Base-by-base conservation (phyloP, 805 yeast species). In the Groenewaldozyma salmanticensis region DNA sequence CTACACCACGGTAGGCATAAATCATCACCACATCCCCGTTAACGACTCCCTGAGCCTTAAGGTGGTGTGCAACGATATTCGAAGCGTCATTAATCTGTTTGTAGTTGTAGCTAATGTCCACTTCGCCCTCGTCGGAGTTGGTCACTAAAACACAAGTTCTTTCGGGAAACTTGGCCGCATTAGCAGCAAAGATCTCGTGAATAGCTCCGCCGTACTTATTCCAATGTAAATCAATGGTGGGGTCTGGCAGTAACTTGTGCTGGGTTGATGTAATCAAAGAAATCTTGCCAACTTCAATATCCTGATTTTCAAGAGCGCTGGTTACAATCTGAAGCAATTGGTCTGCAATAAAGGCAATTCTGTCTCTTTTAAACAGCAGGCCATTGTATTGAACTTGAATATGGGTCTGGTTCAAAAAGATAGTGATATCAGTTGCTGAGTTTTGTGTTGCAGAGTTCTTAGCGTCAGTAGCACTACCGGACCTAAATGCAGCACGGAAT, bases 21-120 rank as follows among this genome's bases (percentile, higher is more conserved):
- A 94, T 88, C 94, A 88, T 88, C 15, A 92, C 97, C 15, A 92
- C 86, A 60, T 92, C 97, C 42, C 97, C 98, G 55, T 82, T 71
- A 49, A 75, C 68, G 53, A 92, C 81, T 11, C 97, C 97, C 4
- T 80, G 75, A 20, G 72, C 65, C 43, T 84, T 79, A 53, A 92
- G 71, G 55, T 85, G 82, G 63, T 92, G 90, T 27, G 95, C 97
- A 15, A 92, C 88, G 21, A 87, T 72, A 55, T 94, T 92, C 11
- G 96, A 86, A 2, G 96, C 90, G 60, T 85, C 82, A 60, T 92
- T 79, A 54, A 92, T 90, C 59, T 90, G 96, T 53, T 68, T 69
- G 61, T 92, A 92, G 27, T 82, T 77, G 68, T 90, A 92, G 15
- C 74, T 64, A 48, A 96, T 75, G 37, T 86, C 74, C 50, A 67